phyloP scores from a whole-genome alignment of 306 rosid species.

The Delonix regia region DNA sequence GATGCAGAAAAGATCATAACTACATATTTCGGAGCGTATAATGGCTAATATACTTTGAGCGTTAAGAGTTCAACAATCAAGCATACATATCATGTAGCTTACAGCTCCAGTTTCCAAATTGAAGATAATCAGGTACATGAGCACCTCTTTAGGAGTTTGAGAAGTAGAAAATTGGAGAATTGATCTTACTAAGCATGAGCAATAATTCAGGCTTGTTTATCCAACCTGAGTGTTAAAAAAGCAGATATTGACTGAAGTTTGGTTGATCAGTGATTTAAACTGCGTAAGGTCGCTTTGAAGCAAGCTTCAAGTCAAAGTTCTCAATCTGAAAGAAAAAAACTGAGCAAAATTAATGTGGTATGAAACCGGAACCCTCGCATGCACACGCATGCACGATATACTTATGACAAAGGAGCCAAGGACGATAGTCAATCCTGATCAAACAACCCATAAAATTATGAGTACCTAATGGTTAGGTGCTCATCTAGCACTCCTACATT shows the following conservation, averaged over 20 bases:
- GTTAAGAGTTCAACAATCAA: not conserved
- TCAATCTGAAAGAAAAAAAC: conserved; percentile 50
- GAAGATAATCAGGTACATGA: not conserved
- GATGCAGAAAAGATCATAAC: conserved; percentile 23
- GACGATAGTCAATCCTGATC: conserved; percentile 26
- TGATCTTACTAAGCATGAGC: not conserved
- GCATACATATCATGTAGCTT: conserved; percentile 18
- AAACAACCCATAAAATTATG: conserved; percentile 31
- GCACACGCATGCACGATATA: conserved; percentile 31
- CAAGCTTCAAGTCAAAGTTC: conserved; percentile 56
- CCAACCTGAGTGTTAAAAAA: conserved; percentile 50
- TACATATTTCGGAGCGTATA: not conserved
- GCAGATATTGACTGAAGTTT: conserved; percentile 30
- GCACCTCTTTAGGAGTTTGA: conserved; percentile 1
- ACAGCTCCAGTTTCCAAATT: not conserved
- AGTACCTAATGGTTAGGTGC: conserved; percentile 32
- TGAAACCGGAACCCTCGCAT: conserved; percentile 43
- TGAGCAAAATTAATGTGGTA: conserved; percentile 18
- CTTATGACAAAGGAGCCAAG: not conserved
- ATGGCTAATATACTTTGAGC: not conserved
- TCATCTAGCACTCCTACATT: conserved; percentile 31
- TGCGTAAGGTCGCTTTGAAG: conserved; percentile 30
- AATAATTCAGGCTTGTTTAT: conserved; percentile 28
- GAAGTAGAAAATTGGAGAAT: conserved; percentile 23
- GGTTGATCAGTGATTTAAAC: conserved; percentile 29